Percentiles rank a stretch among this genome's conserved stretches.
These are phyloP conservation scores for carrot (Daucus carota) DNA, from an alignment of 129 eudicot genomes.

Conservation along the genomic window DNA sequence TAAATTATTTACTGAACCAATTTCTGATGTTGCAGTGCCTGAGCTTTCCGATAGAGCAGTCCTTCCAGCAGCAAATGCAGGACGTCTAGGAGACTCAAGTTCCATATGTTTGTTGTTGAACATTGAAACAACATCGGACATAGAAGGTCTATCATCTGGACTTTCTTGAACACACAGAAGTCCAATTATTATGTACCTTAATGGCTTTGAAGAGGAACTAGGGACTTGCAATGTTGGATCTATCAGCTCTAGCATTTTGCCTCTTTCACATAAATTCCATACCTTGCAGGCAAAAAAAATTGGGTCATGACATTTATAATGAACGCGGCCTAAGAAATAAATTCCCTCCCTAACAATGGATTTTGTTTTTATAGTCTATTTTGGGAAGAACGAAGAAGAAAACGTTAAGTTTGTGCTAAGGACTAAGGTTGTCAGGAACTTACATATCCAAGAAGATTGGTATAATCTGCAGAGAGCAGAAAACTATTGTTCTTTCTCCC, in stretches of 20 bases:
- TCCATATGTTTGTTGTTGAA: constrained; percentile 4
- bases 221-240: constrained; percentile 8
- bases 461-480: neutral
- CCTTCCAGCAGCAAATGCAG: constrained; percentile 11
- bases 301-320: too few species aligned
- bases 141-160: constrained; percentile 16
- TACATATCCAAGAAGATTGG: constrained; percentile 11
- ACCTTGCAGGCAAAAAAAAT: neutral
- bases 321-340: neutral
- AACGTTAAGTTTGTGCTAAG: neutral
- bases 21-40: constrained; percentile 3
- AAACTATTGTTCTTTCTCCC: constrained; percentile 14
- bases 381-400: neutral
- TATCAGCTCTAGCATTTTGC: constrained; percentile 12
- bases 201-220: neutral
- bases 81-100: constrained; percentile 8
- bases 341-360: neutral
- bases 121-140: constrained; percentile 11
- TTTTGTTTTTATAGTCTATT: too few species aligned
- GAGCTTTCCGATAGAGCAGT: neutral
- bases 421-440: neutral
- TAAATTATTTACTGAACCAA: constrained; percentile 1
- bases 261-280: constrained; percentile 16
- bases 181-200: constrained; percentile 3
- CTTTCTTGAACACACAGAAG: constrained; percentile 20